These are phyloP conservation scores for Dalbergia oliveri DNA, from an alignment of 306 rosid species.

Conservation along the genomic window DNA sequence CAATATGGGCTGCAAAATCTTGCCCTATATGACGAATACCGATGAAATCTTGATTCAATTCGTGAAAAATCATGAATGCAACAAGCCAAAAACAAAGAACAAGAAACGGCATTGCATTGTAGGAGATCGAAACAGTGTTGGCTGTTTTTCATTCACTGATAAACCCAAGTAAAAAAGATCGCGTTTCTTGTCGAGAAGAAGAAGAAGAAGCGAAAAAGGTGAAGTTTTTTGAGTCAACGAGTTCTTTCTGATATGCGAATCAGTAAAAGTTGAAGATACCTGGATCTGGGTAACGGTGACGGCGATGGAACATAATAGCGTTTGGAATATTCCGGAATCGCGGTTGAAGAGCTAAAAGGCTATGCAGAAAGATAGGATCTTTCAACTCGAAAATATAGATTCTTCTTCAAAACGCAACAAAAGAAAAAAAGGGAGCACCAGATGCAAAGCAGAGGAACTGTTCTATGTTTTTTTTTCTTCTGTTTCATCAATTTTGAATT, in stretches of 20 bases:
- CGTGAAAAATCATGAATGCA: neutral
- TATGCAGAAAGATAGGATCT: neutral
- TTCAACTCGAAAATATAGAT: neutral
- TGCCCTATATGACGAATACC: neutral
- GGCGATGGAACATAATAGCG: constrained; percentile 40
- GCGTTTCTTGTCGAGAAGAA: neutral
- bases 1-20: neutral
- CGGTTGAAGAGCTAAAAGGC: neutral
- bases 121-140: constrained; percentile 8
- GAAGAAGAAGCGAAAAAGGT: neutral
- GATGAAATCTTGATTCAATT: neutral
- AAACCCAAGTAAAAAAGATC: neutral
- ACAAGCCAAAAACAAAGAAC: neutral
- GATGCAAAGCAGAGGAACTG: constrained; percentile 20
- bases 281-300: constrained; percentile 17
- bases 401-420: neutral
- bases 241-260: neutral
- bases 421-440: neutral
- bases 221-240: neutral
- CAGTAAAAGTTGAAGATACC: constrained; percentile 7
- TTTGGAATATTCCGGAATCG: constrained; percentile 51
- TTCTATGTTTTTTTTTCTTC: neutral
- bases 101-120: constrained; percentile 12
- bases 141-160: neutral
- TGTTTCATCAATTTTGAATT: too few relatives aligned